Conservation (phyloP, 2,329 filamentous ascomycete genomes). For the Aspergillus unguis region DNA sequence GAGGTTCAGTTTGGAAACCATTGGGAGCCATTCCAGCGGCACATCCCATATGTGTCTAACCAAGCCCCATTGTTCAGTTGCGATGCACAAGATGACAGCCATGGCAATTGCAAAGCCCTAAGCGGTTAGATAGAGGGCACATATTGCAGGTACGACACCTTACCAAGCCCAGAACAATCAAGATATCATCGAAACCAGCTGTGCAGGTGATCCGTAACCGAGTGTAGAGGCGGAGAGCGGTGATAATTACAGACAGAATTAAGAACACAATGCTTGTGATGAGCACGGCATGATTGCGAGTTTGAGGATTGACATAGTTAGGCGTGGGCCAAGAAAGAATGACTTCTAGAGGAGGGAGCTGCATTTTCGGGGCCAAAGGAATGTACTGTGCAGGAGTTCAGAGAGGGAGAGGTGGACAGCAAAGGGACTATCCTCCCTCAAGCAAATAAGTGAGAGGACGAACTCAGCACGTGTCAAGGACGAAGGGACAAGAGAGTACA, state of each 20-base stretch:
- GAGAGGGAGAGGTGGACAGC: background rate
- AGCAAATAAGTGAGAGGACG: too few species aligned
- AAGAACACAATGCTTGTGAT: slow-evolving; percentile 42
- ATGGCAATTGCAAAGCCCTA: slow-evolving; percentile 37
- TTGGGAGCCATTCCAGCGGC: slow-evolving; percentile 24
- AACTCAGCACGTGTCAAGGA: slow-evolving; percentile 1
- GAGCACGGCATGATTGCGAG: slow-evolving; percentile 43
- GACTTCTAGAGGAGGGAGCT: slow-evolving; percentile 42
- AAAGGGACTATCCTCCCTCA: background rate
- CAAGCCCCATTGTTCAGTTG: slow-evolving; percentile 34
- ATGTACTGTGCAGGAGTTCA: background rate
- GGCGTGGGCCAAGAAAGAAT: slow-evolving; percentile 45
- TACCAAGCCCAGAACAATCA: slow-evolving; percentile 46
- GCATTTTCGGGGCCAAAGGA: slow-evolving; percentile 27
- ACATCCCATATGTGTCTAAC: slow-evolving; percentile 45
- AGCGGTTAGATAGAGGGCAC: slow-evolving; percentile 4
- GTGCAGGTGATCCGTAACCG: slow-evolving; percentile 45
- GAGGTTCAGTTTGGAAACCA: slow-evolving; percentile 36
- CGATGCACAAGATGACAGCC: slow-evolving; percentile 32
- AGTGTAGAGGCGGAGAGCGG: slow-evolving; percentile 47
- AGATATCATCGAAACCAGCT: slow-evolving; percentile 46
- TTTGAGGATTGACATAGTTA: slow-evolving; percentile 47
- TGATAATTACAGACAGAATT: slow-evolving; percentile 40
- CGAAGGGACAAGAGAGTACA: background rate
- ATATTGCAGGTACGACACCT: background rate